Base-by-base conservation (phyloP, 129 eudicot genomes). In the Ambrosia trifida region DNA sequence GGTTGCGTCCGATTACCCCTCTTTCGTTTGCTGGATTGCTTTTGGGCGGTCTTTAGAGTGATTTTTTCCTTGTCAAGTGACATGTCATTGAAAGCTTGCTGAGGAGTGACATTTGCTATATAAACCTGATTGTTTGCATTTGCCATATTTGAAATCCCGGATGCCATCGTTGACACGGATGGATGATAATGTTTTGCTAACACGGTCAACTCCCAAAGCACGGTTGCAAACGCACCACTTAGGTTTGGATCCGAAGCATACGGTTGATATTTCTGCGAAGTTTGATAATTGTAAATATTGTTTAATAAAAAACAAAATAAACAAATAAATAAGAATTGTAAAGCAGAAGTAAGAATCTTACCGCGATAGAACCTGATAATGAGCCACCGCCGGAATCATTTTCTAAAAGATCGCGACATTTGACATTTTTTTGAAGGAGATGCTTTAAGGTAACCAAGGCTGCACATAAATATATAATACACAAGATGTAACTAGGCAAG, bases 361-460 rank as follows among this genome's bases (percentile, higher is more conserved):
- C 96, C 79, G 89, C 81, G 53, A 86, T 76, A 40, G 89, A 83
- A 38, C 98, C 98, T 3, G 96, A 86, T 65, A 92, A 79, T 16
- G 96, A 89, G 58, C 98, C 98, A 65, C 98, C 98, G 11, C 98
- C 98, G 38, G 85, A 82, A 68, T 92, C 98, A 49, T 92, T 92
- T 83, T 92, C 98, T 67, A 92, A 79, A 76, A 92, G 74, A 80
- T 89, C 86, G n/a, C 98, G 87, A 75, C 98, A 92, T 74, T 92
- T 92, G 63, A 77, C 84, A 74, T 92, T 92, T 80, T 92, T 92
- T 64, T 78, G 95, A 40, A 89, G 95, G 43, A 92, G 91, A 83
- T 86, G 90, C 84, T 81, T 92, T 52, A 89, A 78, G 31, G 98
- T 92, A 66, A 92, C 96, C 85, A 92, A 76, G 61, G 98, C 98